Base-by-base conservation (phyloP, 2,329 filamentous ascomycete species). In the Pseudocercospora crystallina region DNA sequence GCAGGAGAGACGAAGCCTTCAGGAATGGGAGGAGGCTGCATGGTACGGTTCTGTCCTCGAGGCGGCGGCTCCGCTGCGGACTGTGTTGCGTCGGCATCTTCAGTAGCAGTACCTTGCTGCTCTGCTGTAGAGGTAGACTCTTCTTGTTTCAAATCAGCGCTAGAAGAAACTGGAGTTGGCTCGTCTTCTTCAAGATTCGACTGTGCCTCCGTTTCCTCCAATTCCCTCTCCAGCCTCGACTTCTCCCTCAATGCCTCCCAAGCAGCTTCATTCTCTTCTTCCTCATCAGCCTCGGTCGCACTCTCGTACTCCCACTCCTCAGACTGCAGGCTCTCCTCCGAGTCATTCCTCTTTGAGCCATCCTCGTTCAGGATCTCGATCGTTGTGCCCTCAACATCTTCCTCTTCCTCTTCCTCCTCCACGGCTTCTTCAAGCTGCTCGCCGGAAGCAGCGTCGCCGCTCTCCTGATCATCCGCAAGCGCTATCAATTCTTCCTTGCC, bases 1-100 rank as follows among this genome's bases (percentile, higher is more conserved):
- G 57, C 60, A 8, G 65, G 65, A 5, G 60, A 64, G n/a, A 66
- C 62, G 42, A 68, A 68, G 12, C 65, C 64, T n/a, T 59, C 58
- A 34, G 65, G 64, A 9, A 67, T 51, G 1, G 43, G 32, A 15
- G 43, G 30, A 13, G 45, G 20, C 29, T 35, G 43, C 20, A 26
- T 26, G 4, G 20, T 26, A 7, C 20, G 20, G 7, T 26, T 26
- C 20, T 26, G 20, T 26, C 7, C 20, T 26, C 20, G 20, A 26
- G 20, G 20, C 7, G 20, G 20, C 20, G 3, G 20, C 20, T 26
- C 4, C 20, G 20, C 20, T 26, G 20, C 7, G 20, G 20, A 7
- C 4, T 26, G 20, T 7, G 7, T 26, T 26, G 20, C 20, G 20
- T 7, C 3, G 20, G 20, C 20, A 7, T 26, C 20, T 26, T 26